Evolutionary conservation across 305 asterid species (phyloP).

Genomic region (Fraxinus platypoda): DNA sequence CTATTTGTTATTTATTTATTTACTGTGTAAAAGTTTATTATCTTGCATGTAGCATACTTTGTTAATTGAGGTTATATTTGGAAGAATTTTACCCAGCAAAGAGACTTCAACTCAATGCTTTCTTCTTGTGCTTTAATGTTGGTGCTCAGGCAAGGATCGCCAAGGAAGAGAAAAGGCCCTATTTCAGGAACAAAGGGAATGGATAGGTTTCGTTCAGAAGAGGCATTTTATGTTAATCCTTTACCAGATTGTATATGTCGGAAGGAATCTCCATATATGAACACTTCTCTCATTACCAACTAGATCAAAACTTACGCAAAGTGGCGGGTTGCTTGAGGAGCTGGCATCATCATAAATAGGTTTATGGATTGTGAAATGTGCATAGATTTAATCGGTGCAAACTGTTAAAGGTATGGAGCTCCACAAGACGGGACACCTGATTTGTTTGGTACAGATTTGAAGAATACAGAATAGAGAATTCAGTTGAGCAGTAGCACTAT

Average conservation of each 20-base stretch:
- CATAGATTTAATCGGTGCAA: background rate
- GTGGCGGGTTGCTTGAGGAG: background rate
- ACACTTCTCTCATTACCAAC: slow-evolving; percentile 33
- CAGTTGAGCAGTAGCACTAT: background rate
- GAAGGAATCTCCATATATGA: slow-evolving; percentile 31
- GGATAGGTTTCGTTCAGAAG: slow-evolving; percentile 89
- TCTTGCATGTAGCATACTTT: background rate
- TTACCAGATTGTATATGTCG: slow-evolving; percentile 90
- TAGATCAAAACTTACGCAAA: slow-evolving; percentile 20
- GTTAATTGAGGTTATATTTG: background rate
- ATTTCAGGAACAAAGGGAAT: slow-evolving; percentile 83
- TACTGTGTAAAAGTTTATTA: background rate
- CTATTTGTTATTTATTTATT: background rate
- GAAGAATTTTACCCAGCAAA: background rate
- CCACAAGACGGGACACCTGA: background rate
- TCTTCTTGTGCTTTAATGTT: background rate
- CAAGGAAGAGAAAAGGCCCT: slow-evolving; percentile 96
- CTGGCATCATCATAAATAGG: background rate
- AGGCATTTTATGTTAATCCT: slow-evolving; percentile 90
- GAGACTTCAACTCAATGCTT: background rate
- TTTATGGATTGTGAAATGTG: background rate
- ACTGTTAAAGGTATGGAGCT: background rate
- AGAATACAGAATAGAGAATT: background rate
- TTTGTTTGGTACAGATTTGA: background rate
- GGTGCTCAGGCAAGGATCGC: slow-evolving; percentile 85